phyloP scores from a whole-genome alignment of 345 rosid genomes.

The Cardamine chenopodiifolia region DNA sequence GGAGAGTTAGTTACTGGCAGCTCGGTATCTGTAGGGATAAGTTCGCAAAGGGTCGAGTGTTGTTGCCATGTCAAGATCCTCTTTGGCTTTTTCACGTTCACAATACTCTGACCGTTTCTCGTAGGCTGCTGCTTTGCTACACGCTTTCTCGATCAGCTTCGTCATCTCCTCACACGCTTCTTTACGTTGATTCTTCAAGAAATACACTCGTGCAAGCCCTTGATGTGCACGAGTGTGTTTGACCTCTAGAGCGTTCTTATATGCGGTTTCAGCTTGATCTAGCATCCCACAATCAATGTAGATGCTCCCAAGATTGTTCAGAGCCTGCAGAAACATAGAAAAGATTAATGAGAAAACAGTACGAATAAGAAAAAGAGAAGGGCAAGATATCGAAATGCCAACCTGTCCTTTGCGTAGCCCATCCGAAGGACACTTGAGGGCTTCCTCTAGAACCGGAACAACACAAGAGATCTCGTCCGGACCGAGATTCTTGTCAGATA shows the following conservation, averaged over 20 bases:
- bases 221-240: conserved; percentile 96
- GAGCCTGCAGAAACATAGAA: conserved; percentile 59
- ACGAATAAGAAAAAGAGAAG: background rate
- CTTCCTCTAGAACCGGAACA: conserved; percentile 81
- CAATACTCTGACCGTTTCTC: conserved; percentile 95
- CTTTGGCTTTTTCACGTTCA: conserved; percentile 74
- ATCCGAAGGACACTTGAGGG: conserved; percentile 95
- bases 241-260: conserved; percentile 77
- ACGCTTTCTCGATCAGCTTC: conserved; percentile 77
- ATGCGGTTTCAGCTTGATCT: conserved; percentile 78
- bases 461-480: conserved; percentile 63
- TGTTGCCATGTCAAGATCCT: conserved; percentile 85
- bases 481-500: conserved; percentile 74
- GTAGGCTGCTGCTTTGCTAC: conserved; percentile 72
- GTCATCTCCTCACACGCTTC: conserved; percentile 93
- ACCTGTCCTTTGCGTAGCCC: conserved; percentile 97
- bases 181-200: conserved; percentile 62
- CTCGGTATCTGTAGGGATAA: conserved; percentile 91
- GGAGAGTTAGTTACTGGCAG: conserved; percentile 69
- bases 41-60: conserved; percentile 85
- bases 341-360: conserved; percentile 5
- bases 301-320: conserved; percentile 89
- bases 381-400: conserved; percentile 2
- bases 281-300: conserved; percentile 72
- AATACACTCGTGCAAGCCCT: conserved; percentile 87